Percentiles rank a stretch among this genome's conserved stretches.
Evolutionary conservation across 306 rosid genomes (phyloP).

Genomic region (Fagus crenata): DNA sequence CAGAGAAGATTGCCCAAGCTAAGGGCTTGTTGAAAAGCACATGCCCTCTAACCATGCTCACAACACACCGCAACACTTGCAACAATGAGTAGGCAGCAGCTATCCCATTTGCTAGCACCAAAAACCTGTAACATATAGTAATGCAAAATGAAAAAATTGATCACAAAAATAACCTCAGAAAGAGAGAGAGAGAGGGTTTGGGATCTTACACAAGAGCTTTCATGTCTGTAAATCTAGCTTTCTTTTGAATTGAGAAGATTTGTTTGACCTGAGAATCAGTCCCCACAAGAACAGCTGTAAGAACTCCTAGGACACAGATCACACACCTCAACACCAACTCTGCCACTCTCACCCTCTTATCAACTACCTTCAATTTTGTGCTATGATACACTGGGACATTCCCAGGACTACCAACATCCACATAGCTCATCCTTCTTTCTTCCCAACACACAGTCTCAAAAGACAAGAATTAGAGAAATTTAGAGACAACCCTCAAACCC

Average conservation of each 20-base stretch:
- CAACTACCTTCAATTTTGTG: slow-evolving; percentile 50
- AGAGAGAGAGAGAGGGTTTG: slow-evolving; percentile 7
- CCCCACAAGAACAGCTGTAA: slow-evolving; percentile 71
- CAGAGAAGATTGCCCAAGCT: slow-evolving; percentile 86
- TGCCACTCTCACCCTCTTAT: slow-evolving; percentile 55
- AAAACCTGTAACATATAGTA: slow-evolving; percentile 43
- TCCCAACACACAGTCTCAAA: slow-evolving; percentile 22
- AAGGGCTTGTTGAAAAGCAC: slow-evolving; percentile 70
- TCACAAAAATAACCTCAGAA: background rate
- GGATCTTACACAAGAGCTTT: slow-evolving; percentile 72
- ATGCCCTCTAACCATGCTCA: slow-evolving; percentile 58
- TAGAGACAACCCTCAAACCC: slow-evolving; percentile 7
- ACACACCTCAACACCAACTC: slow-evolving; percentile 73
- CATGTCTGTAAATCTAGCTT: slow-evolving; percentile 77
- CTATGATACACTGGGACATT: slow-evolving; percentile 59
- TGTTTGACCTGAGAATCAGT: slow-evolving; percentile 74
- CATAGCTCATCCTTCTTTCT: slow-evolving; percentile 52
- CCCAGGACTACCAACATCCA: slow-evolving; percentile 87
- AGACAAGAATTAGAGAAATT: background rate
- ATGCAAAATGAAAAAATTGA: slow-evolving; percentile 13
- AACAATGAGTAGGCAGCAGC: slow-evolving; percentile 70
- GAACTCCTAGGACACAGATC: slow-evolving; percentile 59
- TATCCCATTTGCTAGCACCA: slow-evolving; percentile 70
- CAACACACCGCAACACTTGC: slow-evolving; percentile 63
- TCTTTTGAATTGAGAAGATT: slow-evolving; percentile 66